phyloP scores from a whole-genome alignment of 768 basidiomycete species.

The Pleurotus platypus region DNA sequence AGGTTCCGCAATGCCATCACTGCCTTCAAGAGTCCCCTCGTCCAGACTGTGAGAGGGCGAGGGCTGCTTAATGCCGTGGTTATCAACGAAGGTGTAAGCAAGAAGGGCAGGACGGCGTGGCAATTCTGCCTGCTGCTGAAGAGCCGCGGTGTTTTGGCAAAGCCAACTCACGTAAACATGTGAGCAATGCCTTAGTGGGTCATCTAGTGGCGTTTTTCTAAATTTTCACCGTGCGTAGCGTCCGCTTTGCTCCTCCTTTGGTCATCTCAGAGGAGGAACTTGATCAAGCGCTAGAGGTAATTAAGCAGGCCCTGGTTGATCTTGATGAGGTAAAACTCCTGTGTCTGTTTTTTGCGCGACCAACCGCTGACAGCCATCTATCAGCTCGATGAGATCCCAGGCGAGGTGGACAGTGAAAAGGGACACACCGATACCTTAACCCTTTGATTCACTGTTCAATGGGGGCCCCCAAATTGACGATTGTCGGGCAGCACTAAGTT shows the following conservation, averaged over 20 bases:
- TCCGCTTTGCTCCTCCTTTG: slow-evolving; percentile 94
- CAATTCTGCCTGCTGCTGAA: slow-evolving; percentile 92
- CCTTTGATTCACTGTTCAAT: background rate
- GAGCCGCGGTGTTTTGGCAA: slow-evolving; percentile 87
- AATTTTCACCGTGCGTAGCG: slow-evolving; percentile 39
- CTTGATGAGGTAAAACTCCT: slow-evolving; percentile 50
- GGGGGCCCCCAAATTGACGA: too few relatives aligned
- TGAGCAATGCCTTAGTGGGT: slow-evolving; percentile 33
- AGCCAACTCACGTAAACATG: slow-evolving; percentile 96
- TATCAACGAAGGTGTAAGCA: slow-evolving; percentile 80
- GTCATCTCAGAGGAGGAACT: slow-evolving; percentile 91
- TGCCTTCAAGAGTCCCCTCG: slow-evolving; percentile 64
- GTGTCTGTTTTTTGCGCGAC: background rate
- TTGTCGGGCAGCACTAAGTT: too few relatives aligned
- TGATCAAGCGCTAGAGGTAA: slow-evolving; percentile 66
- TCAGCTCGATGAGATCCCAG: slow-evolving; percentile 18
- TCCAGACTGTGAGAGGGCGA: slow-evolving; percentile 77
- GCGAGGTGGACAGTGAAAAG: slow-evolving; percentile 49
- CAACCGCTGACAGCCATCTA: too few relatives aligned
- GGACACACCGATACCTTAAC: slow-evolving; percentile 38
- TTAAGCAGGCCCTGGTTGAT: slow-evolving; percentile 74
- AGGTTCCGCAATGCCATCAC: slow-evolving; percentile 67
- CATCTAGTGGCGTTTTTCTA: background rate
- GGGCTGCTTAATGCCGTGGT: slow-evolving; percentile 93
- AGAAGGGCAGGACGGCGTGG: slow-evolving; percentile 86